Percentiles rank a stretch among this genome's conserved stretches.
Conservation (phyloP, 441 rosid genomes). For the Gossypium trilobum region DNA sequence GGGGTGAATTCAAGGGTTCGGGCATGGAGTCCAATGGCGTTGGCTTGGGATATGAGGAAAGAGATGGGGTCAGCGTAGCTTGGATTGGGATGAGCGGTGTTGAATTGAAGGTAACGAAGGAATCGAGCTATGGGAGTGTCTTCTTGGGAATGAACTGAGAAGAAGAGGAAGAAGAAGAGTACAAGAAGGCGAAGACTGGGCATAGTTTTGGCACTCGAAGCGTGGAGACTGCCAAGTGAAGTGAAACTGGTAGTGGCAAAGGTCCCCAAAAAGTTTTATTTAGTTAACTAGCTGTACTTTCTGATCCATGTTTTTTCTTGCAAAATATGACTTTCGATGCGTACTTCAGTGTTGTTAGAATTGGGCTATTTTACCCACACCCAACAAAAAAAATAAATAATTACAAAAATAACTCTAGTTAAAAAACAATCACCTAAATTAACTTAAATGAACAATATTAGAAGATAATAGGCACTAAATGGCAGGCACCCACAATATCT, state of each 20-base stretch:
- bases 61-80: conserved; percentile 55
- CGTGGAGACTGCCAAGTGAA: not conserved
- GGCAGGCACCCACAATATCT: too few species aligned
- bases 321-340: not conserved
- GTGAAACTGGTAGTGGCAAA: too few species aligned
- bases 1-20: conserved; percentile 41
- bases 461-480: too few species aligned
- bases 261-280: too few species aligned
- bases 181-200: not conserved
- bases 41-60: conserved; percentile 48
- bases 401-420: too few species aligned
- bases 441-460: too few species aligned
- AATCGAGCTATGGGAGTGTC: conserved; percentile 47
- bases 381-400: too few species aligned
- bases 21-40: conserved; percentile 36
- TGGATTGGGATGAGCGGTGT: conserved; percentile 78
- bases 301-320: not conserved
- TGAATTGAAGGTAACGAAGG: conserved; percentile 60
- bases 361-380: too few species aligned
- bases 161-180: conserved; percentile 10
- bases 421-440: too few species aligned
- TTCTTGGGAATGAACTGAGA: conserved; percentile 10
- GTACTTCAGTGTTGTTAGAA: too few species aligned
- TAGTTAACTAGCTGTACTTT: too few species aligned
- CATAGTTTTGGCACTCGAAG: not conserved